Base-by-base conservation (phyloP, 768 basidiomycete species). In the Coprinellus aureogranulatus region DNA sequence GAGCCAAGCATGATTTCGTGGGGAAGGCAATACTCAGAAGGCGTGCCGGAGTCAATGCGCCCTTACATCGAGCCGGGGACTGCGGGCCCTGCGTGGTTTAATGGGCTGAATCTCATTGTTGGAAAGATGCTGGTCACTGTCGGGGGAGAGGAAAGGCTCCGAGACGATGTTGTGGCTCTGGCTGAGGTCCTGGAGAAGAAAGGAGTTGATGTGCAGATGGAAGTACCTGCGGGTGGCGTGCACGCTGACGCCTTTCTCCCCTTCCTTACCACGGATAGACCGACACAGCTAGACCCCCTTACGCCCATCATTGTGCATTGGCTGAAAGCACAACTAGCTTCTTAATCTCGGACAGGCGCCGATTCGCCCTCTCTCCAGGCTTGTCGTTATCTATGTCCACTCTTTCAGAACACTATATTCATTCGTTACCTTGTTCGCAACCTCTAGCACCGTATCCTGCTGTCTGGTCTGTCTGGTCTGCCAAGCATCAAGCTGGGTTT, bases 11-110 rank as follows among this genome's bases (percentile, higher is more conserved):
- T 64, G n/a, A 44, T 30, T 2, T 52, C 60, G 20, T 68, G 67
- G 67, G 66, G 65, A 12, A 28, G 23, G 44, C 23, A 46, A 4
- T 61, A 63, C 47, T 54, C 59, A n/a, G 58, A 60, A 53, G 67
- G 55, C 49, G 61, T 65, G 11, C 62, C 61, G 3, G 48, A 55
- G 25, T 52, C 55, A 9, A 58, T 58, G 6, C 50, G 48, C 26
- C 64, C 62, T 2, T 74, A 70, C 53, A 54, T 70, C 27, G 68
- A 73, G 39, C 47, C 66, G 1, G 55, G 61, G 47, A 65, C 59
- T 42, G 68, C 68, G 5, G 67, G 67, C 9, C 57, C 56, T 18
- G 57, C 54, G 26, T 75, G 74, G 74, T 68, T 71, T 42, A 54
- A 61, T 8, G 71, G 68, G 3, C 52, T 68, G 3, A 68, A 67